phyloP scores from a whole-genome alignment of 345 rosid genomes.

The Salix koriyanagi region DNA sequence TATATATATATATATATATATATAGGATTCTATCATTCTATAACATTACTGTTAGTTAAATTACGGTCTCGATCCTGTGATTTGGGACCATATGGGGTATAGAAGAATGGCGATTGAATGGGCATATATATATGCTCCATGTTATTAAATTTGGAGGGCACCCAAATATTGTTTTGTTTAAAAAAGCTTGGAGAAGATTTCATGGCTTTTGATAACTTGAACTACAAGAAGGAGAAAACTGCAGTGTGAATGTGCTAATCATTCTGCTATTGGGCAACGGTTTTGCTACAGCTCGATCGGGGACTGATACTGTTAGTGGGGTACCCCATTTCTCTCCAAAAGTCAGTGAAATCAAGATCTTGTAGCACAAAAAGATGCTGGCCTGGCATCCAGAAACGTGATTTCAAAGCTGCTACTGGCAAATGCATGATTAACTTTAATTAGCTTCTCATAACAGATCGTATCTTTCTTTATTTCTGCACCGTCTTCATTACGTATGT shows the following conservation, averaged over 20 bases:
- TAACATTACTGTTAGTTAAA: neutral
- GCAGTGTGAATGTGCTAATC: too few relatives aligned
- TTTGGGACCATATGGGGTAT: neutral
- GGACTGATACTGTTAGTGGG: neutral
- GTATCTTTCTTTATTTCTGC: slow-evolving; percentile 16
- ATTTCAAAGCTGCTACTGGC: neutral
- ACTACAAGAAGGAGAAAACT: neutral
- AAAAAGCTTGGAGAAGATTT: neutral
- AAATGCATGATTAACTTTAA: neutral
- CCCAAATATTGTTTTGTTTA: neutral
- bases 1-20: too few relatives aligned
- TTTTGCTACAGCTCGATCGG: neutral
- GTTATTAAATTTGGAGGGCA: neutral
- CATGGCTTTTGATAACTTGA: neutral
- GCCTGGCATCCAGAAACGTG: neutral
- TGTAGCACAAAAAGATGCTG: neutral
- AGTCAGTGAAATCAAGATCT: neutral
- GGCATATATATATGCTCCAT: neutral
- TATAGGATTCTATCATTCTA: neutral
- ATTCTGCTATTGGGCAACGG: too few relatives aligned
- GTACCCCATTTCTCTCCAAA: neutral
- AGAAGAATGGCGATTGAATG: neutral
- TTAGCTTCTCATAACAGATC: neutral
- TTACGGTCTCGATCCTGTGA: neutral
- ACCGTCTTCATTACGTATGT: slow-evolving; percentile 15